A percentile compares a stretch with the other conserved stretches of the same genome.
phyloP scores from a whole-genome alignment of 2,329 filamentous ascomycete species.

The Alternaria dauci region DNA sequence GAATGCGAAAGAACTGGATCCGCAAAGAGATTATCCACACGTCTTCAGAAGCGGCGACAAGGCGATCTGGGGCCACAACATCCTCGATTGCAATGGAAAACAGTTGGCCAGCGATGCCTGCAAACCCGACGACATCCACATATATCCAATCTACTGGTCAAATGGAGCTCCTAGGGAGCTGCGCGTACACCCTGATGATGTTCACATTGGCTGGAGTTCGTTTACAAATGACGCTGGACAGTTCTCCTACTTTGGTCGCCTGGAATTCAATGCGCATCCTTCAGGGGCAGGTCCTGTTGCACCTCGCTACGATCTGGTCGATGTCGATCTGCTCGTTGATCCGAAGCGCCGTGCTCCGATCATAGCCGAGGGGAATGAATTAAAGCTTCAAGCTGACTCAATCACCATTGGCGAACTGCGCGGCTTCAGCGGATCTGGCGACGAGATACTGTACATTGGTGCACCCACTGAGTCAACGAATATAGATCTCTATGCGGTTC shows the following conservation, averaged over 20 bases:
- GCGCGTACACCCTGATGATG: slow-evolving; percentile 57
- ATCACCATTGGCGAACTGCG: slow-evolving; percentile 56
- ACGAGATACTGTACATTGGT: slow-evolving; percentile 56
- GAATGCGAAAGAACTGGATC: slow-evolving; percentile 38
- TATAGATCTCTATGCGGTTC: slow-evolving; percentile 56
- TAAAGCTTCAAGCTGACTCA: slow-evolving; percentile 42
- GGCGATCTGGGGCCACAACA: slow-evolving; percentile 41
- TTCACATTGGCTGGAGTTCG: slow-evolving; percentile 56
- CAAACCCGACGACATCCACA: slow-evolving; percentile 47
- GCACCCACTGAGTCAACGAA: slow-evolving; percentile 54
- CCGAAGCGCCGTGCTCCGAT: not conserved
- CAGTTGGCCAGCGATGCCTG: slow-evolving; percentile 50
- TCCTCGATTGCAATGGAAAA: slow-evolving; percentile 50
- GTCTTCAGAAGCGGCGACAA: slow-evolving; percentile 53
- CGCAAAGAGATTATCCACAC: slow-evolving; percentile 54
- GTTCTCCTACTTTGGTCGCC: slow-evolving; percentile 48
- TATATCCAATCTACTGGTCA: slow-evolving; percentile 56
- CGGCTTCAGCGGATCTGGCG: slow-evolving; percentile 55
- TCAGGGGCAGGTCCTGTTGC: not conserved
- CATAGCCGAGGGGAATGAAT: not conserved
- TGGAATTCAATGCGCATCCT: slow-evolving; percentile 54
- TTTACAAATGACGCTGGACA: slow-evolving; percentile 41
- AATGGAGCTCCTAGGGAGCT: slow-evolving; percentile 53
- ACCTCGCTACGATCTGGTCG: slow-evolving; percentile 52
- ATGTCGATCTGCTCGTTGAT: slow-evolving; percentile 19